Evolutionary conservation across 306 rosid genomes (phyloP), one percentile per base, ranked within the genome.

Genomic region (Acmispon strigosus): DNA sequence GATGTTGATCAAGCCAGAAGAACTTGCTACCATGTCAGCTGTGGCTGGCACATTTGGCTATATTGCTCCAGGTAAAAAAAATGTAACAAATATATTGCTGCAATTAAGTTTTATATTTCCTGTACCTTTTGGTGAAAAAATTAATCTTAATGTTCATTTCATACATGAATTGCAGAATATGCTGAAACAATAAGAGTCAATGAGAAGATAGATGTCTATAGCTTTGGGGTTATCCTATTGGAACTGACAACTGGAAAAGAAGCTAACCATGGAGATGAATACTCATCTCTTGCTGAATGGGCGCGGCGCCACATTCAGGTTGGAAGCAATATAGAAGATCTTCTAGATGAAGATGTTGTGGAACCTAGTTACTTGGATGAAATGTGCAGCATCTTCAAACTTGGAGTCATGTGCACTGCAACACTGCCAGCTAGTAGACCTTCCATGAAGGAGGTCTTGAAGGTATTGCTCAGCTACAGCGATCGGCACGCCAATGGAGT

Each of bases 21-120:
- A 94, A 72, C 76, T 83, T 27, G 86, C 88, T 12, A 87, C 89
- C 6, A 74, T 87, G 91, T 94, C 98, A 8, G 57, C 83, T 18
- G 88, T 90, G 11, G 88, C 82, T 11, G 98, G 98, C 19, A 84
- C 98, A 17, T 71, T 94, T 27, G 98, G 98, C 77, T 94, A 94
- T 80, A 81, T 94, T 66, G 98, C 98, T 69, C 98, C 98, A 78
- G 97, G 97, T 94, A 45, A 82, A 42, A 8, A 9, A 7, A 56
- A 41, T 51, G 13, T 36, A 22, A 49, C 8, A 63, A 34, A 3
- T 52, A 29, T 22, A 9, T 50, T 7, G 13, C 10, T 36, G 37
- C 3, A 17, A 43, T 27, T 59, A 53, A 53, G 13, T 51, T 43
- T 32, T 71, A 4, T 55, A 24, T 63, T 8, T 22, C 32, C 8